phyloP scores from a whole-genome alignment of 1,284 basidiomycete genomes.

The Naganishia liquefaciens region DNA sequence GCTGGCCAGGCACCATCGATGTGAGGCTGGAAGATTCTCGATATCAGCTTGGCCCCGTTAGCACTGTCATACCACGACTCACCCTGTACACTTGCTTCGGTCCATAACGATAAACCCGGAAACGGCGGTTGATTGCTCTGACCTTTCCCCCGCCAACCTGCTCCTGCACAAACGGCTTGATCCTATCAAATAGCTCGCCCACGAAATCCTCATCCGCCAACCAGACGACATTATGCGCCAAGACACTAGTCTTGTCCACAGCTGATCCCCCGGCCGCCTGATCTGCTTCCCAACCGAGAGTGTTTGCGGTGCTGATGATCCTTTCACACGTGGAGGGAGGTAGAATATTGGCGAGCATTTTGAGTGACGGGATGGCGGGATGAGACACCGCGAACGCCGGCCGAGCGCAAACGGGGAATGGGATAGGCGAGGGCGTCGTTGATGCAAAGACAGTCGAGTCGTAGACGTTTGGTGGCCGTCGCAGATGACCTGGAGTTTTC shows the following conservation, averaged over 20 bases:
- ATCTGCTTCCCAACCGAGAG: constrained; percentile 59
- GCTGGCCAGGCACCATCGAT: constrained; percentile 64
- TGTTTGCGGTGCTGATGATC: constrained; percentile 57
- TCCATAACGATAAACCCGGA: constrained; percentile 60
- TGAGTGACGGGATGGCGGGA: constrained; percentile 56
- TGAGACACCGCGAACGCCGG: constrained; percentile 44
- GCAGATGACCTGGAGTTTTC: constrained; percentile 54
- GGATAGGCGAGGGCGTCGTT: constrained; percentile 51
- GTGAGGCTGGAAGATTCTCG: constrained; percentile 48
- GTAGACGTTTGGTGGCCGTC: constrained; percentile 59
- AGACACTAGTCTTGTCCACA: constrained; percentile 56
- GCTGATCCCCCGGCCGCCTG: constrained; percentile 58
- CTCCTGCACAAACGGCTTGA: constrained; percentile 55
- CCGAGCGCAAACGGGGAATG: constrained; percentile 53
- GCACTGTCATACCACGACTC: constrained; percentile 33
- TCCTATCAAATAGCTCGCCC: constrained; percentile 55
- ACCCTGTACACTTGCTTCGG: constrained; percentile 59
- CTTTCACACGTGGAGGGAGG: constrained; percentile 57
- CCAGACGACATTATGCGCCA: constrained; percentile 62
- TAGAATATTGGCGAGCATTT: constrained; percentile 59
- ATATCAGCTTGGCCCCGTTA: constrained; percentile 26
- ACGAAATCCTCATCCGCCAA: constrained; percentile 59
- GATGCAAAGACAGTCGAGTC: constrained; percentile 59
- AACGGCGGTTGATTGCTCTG: constrained; percentile 59
- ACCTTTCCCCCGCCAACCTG: constrained; percentile 55